Conservation (phyloP, 176 grass and related monocot genomes). For the Themeda triandra region DNA sequence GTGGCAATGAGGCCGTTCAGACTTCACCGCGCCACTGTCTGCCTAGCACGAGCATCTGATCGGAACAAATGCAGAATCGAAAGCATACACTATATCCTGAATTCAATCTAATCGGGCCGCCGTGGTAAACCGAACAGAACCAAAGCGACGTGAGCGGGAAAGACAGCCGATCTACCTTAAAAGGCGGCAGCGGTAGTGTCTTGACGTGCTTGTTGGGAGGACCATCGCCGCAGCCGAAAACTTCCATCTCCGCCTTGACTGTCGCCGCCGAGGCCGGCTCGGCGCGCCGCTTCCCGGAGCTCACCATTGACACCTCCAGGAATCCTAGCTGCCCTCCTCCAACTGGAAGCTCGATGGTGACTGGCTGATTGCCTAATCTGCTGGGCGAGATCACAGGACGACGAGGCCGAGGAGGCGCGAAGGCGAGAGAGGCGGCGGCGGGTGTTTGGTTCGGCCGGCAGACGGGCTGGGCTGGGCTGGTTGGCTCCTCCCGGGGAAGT, state of each 20-base stretch:
- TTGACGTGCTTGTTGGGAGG: constrained; percentile 7
- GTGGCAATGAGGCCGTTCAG: not conserved
- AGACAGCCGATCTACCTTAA: not conserved
- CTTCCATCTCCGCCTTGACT: constrained; percentile 7
- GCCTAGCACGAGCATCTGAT: not conserved
- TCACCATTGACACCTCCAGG: constrained; percentile 16
- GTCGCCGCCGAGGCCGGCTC: not conserved
- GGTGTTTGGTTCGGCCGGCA: not conserved
- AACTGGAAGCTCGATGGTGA: too few species aligned
- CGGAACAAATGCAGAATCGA: not conserved
- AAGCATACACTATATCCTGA: not conserved
- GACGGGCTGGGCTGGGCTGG: not conserved
- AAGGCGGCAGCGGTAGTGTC: not conserved
- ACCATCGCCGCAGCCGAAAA: not conserved
- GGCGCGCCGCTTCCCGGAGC: not conserved
- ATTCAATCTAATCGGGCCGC: not conserved
- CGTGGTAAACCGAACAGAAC: too few species aligned
- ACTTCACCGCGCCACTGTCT: constrained; percentile 1
- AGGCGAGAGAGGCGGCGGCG: not conserved
- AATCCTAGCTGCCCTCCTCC: not conserved
- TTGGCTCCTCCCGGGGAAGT: not conserved
- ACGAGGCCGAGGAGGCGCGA: not conserved
- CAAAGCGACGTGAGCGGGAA: too few species aligned
- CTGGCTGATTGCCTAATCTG: not conserved
- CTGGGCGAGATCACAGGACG: not conserved